phyloP scores from a whole-genome alignment of 306 rosid genomes.

The Chamaecrista fasciculata region DNA sequence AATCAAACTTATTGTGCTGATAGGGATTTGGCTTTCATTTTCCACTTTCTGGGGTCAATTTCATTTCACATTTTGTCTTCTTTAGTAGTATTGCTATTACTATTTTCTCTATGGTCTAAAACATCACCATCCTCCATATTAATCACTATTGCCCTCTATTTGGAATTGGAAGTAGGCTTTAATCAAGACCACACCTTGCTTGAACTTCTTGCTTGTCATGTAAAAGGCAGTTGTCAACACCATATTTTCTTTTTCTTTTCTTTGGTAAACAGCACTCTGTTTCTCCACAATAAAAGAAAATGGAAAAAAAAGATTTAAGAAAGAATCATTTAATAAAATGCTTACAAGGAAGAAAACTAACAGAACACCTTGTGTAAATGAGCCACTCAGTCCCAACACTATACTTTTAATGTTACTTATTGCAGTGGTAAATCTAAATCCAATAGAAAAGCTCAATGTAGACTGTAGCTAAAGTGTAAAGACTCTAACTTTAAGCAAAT shows the following conservation, averaged over 20 bases:
- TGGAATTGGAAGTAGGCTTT: too few relatives aligned
- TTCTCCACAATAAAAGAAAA: conserved; percentile 1
- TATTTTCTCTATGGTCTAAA: conserved; percentile 3
- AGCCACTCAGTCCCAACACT: too few relatives aligned
- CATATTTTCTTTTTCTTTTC: too few relatives aligned
- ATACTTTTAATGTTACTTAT: too few relatives aligned
- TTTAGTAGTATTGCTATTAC: conserved; percentile 10
- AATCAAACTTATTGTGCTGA: conserved; percentile 28
- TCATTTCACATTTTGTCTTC: conserved; percentile 46
- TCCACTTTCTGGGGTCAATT: conserved; percentile 8
- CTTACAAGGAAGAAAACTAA: not conserved
- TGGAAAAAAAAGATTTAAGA: too few relatives aligned
- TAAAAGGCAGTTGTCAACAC: conserved; percentile 7
- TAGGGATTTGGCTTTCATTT: conserved; percentile 34
- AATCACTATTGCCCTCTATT: conserved; percentile 39
- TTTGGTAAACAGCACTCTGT: conserved; percentile 14
- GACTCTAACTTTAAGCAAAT: not conserved
- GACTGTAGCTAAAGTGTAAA: not conserved
- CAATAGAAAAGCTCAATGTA: not conserved
- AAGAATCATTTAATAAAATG: too few relatives aligned
- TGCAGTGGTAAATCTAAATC: too few relatives aligned
- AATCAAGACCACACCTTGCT: conserved; percentile 36
- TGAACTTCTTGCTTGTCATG: conserved; percentile 35
- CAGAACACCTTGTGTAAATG: too few relatives aligned
- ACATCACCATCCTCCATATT: conserved; percentile 30